Evolutionary conservation across 345 rosid genomes (phyloP).

Genomic region (Syzygium grande): DNA sequence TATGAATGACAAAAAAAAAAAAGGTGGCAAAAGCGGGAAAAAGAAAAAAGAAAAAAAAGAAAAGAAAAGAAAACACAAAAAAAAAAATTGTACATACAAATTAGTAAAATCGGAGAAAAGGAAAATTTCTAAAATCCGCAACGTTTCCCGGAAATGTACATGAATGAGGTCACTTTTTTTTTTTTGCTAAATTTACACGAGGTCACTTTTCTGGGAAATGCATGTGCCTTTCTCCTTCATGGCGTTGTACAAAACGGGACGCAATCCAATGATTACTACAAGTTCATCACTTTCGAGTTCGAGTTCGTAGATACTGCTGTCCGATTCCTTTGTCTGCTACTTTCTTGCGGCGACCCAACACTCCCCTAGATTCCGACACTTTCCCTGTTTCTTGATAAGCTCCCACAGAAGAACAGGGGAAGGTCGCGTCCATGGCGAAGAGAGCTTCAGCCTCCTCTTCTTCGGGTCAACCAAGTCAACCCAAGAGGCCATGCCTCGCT

Average conservation of each 20-base stretch:
- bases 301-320: neutral
- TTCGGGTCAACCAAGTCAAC: neutral
- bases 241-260: neutral
- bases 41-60: neutral
- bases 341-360: neutral
- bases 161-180: neutral
- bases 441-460: neutral
- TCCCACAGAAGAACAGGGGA: neutral
- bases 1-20: too few relatives aligned
- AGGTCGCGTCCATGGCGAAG: neutral
- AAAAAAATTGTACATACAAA: neutral
- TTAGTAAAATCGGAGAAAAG: neutral
- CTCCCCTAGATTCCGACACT: neutral
- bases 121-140: neutral
- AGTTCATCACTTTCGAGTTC: neutral
- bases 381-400: neutral
- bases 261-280: neutral
- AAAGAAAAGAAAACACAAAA: neutral
- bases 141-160: neutral
- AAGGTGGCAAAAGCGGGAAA: neutral
- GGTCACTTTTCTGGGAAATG: neutral
- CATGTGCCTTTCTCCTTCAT: neutral
- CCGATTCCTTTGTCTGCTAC: neutral
- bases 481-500: neutral
- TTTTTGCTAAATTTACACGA: too few relatives aligned